A percentile compares a stretch with the other conserved stretches of the same genome.
Conservation (phyloP, 306 rosid species). For the Trichosanthes truncata region DNA sequence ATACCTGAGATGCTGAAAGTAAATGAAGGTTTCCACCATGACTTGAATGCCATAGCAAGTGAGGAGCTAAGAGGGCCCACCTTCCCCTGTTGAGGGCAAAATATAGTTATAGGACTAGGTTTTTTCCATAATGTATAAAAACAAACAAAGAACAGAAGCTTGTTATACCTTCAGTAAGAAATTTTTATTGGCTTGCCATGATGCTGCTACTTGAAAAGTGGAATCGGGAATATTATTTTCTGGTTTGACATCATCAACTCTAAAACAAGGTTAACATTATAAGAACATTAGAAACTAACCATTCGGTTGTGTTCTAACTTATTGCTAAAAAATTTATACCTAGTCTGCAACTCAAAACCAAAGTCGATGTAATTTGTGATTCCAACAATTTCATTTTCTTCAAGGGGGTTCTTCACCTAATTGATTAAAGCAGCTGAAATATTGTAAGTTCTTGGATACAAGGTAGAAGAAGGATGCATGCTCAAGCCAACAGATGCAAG, state of each 20-base stretch:
- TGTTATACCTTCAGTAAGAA: conserved; percentile 66
- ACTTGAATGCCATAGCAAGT: conserved; percentile 66
- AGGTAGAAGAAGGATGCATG: background rate
- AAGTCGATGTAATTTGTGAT: conserved; percentile 93
- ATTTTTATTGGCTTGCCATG: conserved; percentile 98
- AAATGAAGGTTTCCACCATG: conserved; percentile 99
- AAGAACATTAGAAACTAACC: conserved; percentile 16
- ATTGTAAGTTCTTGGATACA: conserved; percentile 14
- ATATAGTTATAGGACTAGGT: background rate
- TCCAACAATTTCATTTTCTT: conserved; percentile 70
- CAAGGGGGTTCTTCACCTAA: conserved; percentile 90
- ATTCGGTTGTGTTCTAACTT: conserved; percentile 8
- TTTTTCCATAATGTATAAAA: background rate
- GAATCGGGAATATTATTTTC: conserved; percentile 47
- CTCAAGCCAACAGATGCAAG: background rate
- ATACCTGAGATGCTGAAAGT: conserved; percentile 83
- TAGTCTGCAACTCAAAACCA: conserved; percentile 81
- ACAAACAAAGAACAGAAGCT: background rate
- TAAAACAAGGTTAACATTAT: conserved; percentile 14
- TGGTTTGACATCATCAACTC: conserved; percentile 54
- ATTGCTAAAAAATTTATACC: conserved; percentile 30
- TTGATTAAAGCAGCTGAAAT: conserved; percentile 23
- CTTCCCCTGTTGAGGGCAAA: conserved; percentile 48
- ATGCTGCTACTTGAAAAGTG: conserved; percentile 83
- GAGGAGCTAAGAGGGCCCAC: conserved; percentile 70